A percentile compares a stretch with the other conserved stretches of the same genome.
phyloP scores from a whole-genome alignment of 202 grass and related monocot genomes.

The Setaria viridis region DNA sequence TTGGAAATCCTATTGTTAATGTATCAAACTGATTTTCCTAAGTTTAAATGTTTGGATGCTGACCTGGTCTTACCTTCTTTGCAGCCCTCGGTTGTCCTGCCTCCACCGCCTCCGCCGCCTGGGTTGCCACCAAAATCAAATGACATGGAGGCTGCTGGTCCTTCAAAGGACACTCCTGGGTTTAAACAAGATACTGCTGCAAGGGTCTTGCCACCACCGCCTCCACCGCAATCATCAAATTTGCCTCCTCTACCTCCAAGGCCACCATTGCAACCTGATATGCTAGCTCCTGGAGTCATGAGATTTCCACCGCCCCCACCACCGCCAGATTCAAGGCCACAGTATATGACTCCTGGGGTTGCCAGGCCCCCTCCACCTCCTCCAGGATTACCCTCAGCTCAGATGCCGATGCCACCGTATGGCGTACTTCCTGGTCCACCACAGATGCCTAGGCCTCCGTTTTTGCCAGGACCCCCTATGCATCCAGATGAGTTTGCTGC shows the following conservation, averaged over 20 bases:
- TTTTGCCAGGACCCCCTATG: constrained; percentile 56
- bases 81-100: constrained; percentile 57
- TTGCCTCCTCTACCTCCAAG: constrained; percentile 61
- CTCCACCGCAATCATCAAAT: constrained; percentile 58
- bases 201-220: constrained; percentile 63
- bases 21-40: background rate
- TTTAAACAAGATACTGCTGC: constrained; percentile 51
- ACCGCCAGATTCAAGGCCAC: constrained; percentile 65
- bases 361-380: constrained; percentile 67
- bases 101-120: constrained; percentile 76
- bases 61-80: constrained; percentile 43
- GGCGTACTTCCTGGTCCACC: constrained; percentile 75
- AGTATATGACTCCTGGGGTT: constrained; percentile 70
- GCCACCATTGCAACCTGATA: constrained; percentile 65
- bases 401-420: constrained; percentile 69
- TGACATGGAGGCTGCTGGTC: constrained; percentile 50
- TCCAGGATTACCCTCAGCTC: constrained; percentile 67
- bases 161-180: constrained; percentile 43
- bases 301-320: constrained; percentile 83
- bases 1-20: constrained; percentile 17
- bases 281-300: constrained; percentile 63
- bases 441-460: constrained; percentile 59
- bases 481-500: constrained; percentile 70
- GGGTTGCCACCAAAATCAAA: constrained; percentile 61
- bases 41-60: constrained; percentile 16